A percentile compares a stretch with the other conserved stretches of the same genome.
These are phyloP conservation scores for Toxicodendron radicans DNA, from an alignment of 345 rosid genomes.

Conservation along the genomic window DNA sequence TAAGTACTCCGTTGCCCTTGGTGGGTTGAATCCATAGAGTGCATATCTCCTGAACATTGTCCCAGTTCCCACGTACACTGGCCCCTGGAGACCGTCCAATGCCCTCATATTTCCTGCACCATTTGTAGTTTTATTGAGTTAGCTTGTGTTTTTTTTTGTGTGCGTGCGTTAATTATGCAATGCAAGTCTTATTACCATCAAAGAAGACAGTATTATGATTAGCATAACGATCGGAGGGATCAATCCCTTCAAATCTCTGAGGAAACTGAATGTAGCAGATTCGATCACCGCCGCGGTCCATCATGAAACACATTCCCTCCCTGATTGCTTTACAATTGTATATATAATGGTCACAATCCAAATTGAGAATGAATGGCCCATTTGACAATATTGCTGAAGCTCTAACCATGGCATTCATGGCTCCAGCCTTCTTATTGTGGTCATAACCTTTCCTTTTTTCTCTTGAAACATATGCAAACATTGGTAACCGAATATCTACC, in stretches of 20 bases:
- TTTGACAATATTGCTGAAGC: constrained; percentile 86
- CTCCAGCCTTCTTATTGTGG: constrained; percentile 95
- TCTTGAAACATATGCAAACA: constrained; percentile 81
- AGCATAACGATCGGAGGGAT: constrained; percentile 91
- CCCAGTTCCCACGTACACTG: constrained; percentile 93
- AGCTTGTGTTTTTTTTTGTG: not conserved
- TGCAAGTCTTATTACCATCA: constrained; percentile 42
- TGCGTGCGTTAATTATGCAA: not conserved
- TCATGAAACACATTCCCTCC: constrained; percentile 97
- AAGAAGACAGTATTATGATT: constrained; percentile 92
- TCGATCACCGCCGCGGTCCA: constrained; percentile 96
- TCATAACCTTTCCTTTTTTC: constrained; percentile 86
- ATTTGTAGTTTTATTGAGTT: too few relatives aligned
- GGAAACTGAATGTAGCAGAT: constrained; percentile 93
- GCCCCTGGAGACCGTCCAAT: constrained; percentile 91
- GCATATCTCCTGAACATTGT: constrained; percentile 93
- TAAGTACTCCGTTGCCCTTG: constrained; percentile 74
- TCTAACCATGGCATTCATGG: constrained; percentile 92
- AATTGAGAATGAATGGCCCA: constrained; percentile 81
- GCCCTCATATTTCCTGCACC: constrained; percentile 89
- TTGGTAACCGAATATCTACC: constrained; percentile 70
- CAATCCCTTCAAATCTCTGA: constrained; percentile 93
- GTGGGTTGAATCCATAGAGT: constrained; percentile 89
- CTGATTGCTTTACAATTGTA: constrained; percentile 71
- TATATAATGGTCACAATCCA: constrained; percentile 89